Conservation (phyloP, 139 green algal genomes). For the Picochlorum sp. region DNA sequence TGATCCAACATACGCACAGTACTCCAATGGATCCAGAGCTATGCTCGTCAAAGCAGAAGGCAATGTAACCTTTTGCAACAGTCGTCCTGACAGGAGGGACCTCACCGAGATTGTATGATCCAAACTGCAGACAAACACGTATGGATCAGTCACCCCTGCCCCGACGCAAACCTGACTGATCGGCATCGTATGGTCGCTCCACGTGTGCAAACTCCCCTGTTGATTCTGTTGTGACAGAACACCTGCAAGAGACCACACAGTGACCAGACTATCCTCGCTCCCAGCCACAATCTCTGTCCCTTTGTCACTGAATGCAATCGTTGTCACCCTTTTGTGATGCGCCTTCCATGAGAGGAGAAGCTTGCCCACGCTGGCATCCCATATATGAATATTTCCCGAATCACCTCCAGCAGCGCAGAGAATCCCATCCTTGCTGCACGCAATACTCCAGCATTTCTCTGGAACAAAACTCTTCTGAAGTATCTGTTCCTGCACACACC, state of each 20-base stretch:
- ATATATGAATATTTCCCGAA: slow-evolving; percentile 65
- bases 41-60: slow-evolving; percentile 44
- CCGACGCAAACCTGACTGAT: slow-evolving; percentile 58
- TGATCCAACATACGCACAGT: slow-evolving; percentile 64
- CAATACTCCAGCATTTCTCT: slow-evolving; percentile 49
- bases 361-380: slow-evolving; percentile 60
- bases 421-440: slow-evolving; percentile 40
- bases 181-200: slow-evolving; percentile 77
- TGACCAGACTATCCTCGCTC: slow-evolving; percentile 68
- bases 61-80: slow-evolving; percentile 52
- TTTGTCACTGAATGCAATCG: slow-evolving; percentile 53
- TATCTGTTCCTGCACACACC: slow-evolving; percentile 49
- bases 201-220: slow-evolving; percentile 52
- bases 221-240: slow-evolving; percentile 31
- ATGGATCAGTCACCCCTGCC: slow-evolving; percentile 41
- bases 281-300: slow-evolving; percentile 66
- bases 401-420: slow-evolving; percentile 50
- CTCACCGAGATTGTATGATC: slow-evolving; percentile 72
- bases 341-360: slow-evolving; percentile 73
- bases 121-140: slow-evolving; percentile 48
- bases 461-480: slow-evolving; percentile 56
- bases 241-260: slow-evolving; percentile 66
- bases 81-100: slow-evolving; percentile 34
- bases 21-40: slow-evolving; percentile 59
- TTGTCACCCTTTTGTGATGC: slow-evolving; percentile 80